phyloP scores from a whole-genome alignment of 225 moss, liverwort and hornwort genomes.

The Takakia lepidozioides region DNA sequence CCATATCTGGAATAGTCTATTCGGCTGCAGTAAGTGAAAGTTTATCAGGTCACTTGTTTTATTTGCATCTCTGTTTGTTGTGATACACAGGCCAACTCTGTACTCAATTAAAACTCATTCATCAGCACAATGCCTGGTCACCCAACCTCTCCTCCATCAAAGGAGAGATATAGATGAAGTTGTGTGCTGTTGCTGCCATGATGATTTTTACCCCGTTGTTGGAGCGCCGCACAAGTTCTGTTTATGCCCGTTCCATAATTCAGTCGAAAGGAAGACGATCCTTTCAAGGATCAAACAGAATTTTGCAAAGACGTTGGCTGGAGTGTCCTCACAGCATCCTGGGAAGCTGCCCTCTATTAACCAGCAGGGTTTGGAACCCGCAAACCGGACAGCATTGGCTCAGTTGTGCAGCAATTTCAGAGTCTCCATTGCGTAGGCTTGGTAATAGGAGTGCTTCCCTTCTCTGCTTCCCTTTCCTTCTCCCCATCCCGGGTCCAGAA shows the following conservation, averaged over 20 bases:
- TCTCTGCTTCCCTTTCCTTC: too few species aligned
- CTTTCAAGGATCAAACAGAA: conserved; percentile 76
- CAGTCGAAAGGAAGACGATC: conserved; percentile 95
- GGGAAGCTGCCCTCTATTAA: conserved; percentile 51
- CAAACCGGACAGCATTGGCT: conserved; percentile 62
- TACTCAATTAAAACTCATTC: conserved; percentile 75
- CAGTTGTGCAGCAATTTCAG: conserved; percentile 62
- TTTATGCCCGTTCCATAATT: conserved; percentile 88
- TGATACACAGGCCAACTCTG: conserved; percentile 76
- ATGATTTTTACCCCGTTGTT: conserved; percentile 64
- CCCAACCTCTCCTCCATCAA: conserved; percentile 71
- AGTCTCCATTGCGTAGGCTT: conserved; percentile 44
- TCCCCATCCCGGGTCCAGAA: too few species aligned
- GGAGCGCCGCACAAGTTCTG: conserved; percentile 54
- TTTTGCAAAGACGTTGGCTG: conserved; percentile 59
- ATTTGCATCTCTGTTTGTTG: conserved; percentile 87
- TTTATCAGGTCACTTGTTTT: conserved; percentile 86
- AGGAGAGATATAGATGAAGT: conserved; percentile 78
- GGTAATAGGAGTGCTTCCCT: too few species aligned
- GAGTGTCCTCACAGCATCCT: conserved; percentile 55
- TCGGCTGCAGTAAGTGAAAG: conserved; percentile 78
- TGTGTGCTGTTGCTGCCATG: conserved; percentile 82
- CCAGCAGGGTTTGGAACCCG: conserved; percentile 62
- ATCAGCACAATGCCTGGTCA: conserved; percentile 79
- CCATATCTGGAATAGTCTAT: conserved; percentile 77